Conservation (phyloP, 768 basidiomycete species). For the Phaffia australis region DNA sequence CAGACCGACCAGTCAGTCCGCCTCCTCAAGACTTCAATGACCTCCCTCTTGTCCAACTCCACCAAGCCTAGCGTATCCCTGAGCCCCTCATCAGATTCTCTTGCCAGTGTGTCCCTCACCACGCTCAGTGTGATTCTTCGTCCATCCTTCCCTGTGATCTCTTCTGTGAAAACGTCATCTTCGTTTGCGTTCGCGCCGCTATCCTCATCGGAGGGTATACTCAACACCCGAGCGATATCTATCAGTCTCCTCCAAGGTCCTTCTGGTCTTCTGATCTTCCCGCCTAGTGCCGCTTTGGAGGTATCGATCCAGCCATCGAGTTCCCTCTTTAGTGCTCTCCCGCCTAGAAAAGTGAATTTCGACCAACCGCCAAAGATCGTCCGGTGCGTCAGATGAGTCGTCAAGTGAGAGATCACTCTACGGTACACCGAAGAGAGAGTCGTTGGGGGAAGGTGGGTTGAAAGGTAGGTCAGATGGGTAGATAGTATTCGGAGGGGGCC, state of each 20-base stretch:
- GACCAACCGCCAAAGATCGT: slow-evolving; percentile 66
- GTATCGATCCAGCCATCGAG: slow-evolving; percentile 72
- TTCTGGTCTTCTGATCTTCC: slow-evolving; percentile 44
- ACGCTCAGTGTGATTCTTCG: not conserved
- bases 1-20: slow-evolving; percentile 34
- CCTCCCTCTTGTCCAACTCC: slow-evolving; percentile 56
- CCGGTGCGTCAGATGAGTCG: slow-evolving; percentile 71
- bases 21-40: slow-evolving; percentile 30
- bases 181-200: not conserved
- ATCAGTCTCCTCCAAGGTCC: slow-evolving; percentile 50
- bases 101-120: not conserved
- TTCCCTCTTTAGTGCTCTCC: slow-evolving; percentile 57
- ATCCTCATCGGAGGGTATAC: not conserved
- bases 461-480: slow-evolving; percentile 61
- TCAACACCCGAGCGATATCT: slow-evolving; percentile 33
- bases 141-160: not conserved
- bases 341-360: slow-evolving; percentile 51
- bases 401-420: slow-evolving; percentile 55
- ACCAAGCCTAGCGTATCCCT: slow-evolving; percentile 48
- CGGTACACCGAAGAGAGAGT: slow-evolving; percentile 47
- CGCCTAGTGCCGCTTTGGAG: slow-evolving; percentile 50
- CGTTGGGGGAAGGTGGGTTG: slow-evolving; percentile 51
- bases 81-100: not conserved
- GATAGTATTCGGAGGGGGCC: slow-evolving; percentile 68
- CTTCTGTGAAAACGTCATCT: not conserved